Conservation (phyloP, 2,329 filamentous ascomycete genomes). For the Xylaria multiplex region DNA sequence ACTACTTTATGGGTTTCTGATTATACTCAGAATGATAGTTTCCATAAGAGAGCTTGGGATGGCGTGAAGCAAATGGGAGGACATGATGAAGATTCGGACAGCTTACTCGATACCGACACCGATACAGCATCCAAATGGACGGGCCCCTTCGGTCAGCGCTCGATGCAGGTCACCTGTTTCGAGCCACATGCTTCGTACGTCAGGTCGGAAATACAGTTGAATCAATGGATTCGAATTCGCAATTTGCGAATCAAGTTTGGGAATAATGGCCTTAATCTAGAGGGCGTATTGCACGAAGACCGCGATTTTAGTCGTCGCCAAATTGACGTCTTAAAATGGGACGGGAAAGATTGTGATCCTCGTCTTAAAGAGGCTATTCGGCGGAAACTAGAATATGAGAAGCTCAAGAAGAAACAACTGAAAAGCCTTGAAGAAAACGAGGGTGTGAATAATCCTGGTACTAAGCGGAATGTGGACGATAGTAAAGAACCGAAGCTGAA, state of each 20-base stretch:
- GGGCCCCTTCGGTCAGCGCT: conserved; percentile 78
- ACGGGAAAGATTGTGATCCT: conserved; percentile 55
- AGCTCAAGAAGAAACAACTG: conserved; percentile 45
- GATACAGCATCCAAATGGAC: conserved; percentile 63
- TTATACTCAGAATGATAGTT: conserved; percentile 76
- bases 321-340: conserved; percentile 61
- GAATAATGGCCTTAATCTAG: conserved; percentile 65
- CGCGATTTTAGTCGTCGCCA: conserved; percentile 60
- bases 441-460: conserved; percentile 16
- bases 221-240: conserved; percentile 71
- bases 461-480: conserved; percentile 40
- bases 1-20: conserved; percentile 80
- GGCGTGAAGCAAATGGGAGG: conserved; percentile 45
- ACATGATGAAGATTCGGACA: conserved; percentile 64
- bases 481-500: conserved; percentile 36
- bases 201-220: conserved; percentile 64
- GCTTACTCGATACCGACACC: conserved; percentile 58
- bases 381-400: conserved; percentile 73
- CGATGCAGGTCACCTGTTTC: conserved; percentile 76
- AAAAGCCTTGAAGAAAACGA: conserved; percentile 36
- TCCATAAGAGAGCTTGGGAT: conserved; percentile 63
- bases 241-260: conserved; percentile 78
- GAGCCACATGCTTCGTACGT: conserved; percentile 72
- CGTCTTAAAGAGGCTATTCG: conserved; percentile 67
- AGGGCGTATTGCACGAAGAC: conserved; percentile 77